A percentile compares a stretch with the other conserved stretches of the same genome.
Evolutionary conservation across 1,284 basidiomycete species (phyloP).

Genomic region (Stereum hirsutum): DNA sequence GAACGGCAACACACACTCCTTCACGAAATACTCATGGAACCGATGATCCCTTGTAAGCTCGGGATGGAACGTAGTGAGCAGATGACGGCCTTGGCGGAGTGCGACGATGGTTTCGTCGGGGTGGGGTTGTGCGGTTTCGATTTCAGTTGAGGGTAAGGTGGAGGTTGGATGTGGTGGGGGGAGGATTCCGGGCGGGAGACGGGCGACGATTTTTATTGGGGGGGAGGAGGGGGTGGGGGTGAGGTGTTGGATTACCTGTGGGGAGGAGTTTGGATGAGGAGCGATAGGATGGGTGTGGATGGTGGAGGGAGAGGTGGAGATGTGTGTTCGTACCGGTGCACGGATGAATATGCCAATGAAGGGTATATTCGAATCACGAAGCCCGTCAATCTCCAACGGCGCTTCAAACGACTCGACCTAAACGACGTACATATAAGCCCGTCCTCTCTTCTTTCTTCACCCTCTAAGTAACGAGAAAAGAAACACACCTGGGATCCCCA

Average conservation of each 20-base stretch:
- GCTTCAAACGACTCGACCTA: constrained; percentile 90
- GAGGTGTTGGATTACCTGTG: constrained; percentile 53
- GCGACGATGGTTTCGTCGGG: constrained; percentile 69
- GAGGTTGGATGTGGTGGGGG: constrained; percentile 36
- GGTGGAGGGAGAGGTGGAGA: constrained; percentile 4
- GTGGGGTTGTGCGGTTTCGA: constrained; percentile 11
- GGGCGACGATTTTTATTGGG: constrained; percentile 62
- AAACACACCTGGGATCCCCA: constrained; percentile 69
- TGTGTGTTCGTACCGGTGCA: constrained; percentile 60
- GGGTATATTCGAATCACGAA: constrained; percentile 51
- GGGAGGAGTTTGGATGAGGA: not conserved
- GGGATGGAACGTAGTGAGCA: constrained; percentile 92
- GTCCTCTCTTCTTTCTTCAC: too few species aligned
- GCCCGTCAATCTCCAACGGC: constrained; percentile 54
- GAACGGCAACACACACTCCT: constrained; percentile 46
- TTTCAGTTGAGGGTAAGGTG: constrained; percentile 25
- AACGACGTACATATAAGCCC: too few species aligned
- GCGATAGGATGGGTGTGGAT: constrained; percentile 7
- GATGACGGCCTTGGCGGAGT: constrained; percentile 74
- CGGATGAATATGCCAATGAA: constrained; percentile 94
- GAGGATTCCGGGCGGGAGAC: constrained; percentile 53
- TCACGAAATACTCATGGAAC: constrained; percentile 84
- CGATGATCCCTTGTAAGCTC: constrained; percentile 85
- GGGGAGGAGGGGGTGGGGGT: constrained; percentile 32
- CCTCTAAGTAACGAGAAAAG: too few species aligned